These are phyloP conservation scores for Cutaneotrichosporon cyanovorans DNA, from an alignment of 1,284 basidiomycete species.

Conservation along the genomic window DNA sequence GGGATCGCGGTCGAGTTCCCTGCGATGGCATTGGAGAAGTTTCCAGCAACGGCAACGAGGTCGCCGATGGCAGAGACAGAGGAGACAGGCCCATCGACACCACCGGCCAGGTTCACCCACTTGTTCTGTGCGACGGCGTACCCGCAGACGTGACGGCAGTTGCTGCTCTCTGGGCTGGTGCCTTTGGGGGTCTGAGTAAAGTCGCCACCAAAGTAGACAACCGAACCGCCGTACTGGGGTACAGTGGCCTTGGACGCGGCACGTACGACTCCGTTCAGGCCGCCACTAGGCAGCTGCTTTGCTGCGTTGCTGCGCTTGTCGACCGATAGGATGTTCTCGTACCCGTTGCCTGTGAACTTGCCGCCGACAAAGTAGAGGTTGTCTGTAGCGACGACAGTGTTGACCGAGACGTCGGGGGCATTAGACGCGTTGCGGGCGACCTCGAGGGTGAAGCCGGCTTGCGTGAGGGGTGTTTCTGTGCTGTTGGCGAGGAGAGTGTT, in stretches of 20 bases:
- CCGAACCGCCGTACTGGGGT: conserved; percentile 47
- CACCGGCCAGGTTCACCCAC: conserved; percentile 67
- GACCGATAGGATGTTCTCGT: conserved; percentile 67
- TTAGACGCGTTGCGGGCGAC: conserved; percentile 36
- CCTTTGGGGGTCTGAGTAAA: conserved; percentile 50
- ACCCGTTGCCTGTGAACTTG: conserved; percentile 56
- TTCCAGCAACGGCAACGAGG: conserved; percentile 62
- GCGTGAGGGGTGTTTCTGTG: conserved; percentile 64
- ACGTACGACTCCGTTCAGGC: conserved; percentile 68
- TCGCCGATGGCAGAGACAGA: conserved; percentile 51
- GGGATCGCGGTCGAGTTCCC: conserved; percentile 44
- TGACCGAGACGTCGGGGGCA: conserved; percentile 48
- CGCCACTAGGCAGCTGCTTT: conserved; percentile 53
- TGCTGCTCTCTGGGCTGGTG: conserved; percentile 51
- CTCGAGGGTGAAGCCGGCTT: conserved; percentile 56
- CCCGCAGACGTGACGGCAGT: conserved; percentile 60
- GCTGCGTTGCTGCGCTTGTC: conserved; percentile 50
- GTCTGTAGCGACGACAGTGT: conserved; percentile 57
- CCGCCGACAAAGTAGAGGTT: conserved; percentile 69
- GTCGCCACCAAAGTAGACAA: conserved; percentile 73
- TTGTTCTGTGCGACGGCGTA: conserved; percentile 63
- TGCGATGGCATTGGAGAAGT: conserved; percentile 58
- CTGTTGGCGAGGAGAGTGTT: conserved; percentile 54
- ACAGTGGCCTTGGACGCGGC: conserved; percentile 50
- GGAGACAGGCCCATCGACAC: conserved; percentile 68